These are phyloP conservation scores for Candida dajiaensis DNA, from an alignment of 805 yeast species.

Conservation along the genomic window DNA sequence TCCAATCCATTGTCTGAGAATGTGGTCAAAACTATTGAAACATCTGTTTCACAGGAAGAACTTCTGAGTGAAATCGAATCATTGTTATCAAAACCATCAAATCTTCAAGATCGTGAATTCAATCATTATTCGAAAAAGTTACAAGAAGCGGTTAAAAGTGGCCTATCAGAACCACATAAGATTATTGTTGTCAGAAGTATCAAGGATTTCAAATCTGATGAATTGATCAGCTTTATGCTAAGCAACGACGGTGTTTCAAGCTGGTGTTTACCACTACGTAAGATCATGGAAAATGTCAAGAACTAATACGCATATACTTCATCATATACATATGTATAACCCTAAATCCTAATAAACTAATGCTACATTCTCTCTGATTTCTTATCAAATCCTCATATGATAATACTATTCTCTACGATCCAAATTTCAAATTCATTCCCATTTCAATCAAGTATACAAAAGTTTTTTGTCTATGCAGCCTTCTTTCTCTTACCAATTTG, in stretches of 20 bases:
- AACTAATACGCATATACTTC: not conserved
- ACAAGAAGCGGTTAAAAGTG: constrained; percentile 19
- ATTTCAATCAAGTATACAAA: constrained; percentile 1
- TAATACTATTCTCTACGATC: not conserved
- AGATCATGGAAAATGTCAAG: constrained; percentile 37
- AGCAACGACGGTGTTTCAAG: constrained; percentile 46
- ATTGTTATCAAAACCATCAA: constrained; percentile 15
- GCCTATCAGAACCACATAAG: constrained; percentile 24
- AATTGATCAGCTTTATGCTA: constrained; percentile 48
- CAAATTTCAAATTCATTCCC: not conserved
- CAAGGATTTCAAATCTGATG: constrained; percentile 20
- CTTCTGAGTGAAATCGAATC: constrained; percentile 5
- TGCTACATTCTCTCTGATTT: too few relatives aligned
- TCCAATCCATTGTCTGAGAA: not conserved
- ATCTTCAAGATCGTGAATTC: constrained; percentile 36
- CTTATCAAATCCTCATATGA: too few relatives aligned
- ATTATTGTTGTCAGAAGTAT: constrained; percentile 23
- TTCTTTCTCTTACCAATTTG: constrained; percentile 88
- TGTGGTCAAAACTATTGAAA: not conserved
- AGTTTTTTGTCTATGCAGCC: constrained; percentile 21
- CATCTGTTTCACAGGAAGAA: constrained; percentile 4
- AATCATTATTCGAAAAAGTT: constrained; percentile 39
- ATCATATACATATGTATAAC: too few relatives aligned
- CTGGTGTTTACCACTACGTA: constrained; percentile 68
- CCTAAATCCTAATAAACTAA: not conserved